Conservation (phyloP, 352 stramenopile species). For the Plasmopara viticola region DNA sequence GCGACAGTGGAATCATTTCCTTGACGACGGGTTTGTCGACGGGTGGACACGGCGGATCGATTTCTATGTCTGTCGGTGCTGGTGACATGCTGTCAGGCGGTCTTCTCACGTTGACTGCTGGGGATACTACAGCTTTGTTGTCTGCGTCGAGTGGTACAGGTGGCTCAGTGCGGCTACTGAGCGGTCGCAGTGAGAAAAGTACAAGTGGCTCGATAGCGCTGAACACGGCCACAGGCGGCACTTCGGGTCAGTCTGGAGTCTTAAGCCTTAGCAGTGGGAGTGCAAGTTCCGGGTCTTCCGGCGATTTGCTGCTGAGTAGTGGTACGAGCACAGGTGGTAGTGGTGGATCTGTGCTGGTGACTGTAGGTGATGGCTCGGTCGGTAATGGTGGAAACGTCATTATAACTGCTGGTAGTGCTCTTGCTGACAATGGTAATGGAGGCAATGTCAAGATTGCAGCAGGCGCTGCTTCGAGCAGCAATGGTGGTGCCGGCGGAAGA, state of each 20-base stretch:
- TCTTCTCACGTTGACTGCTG: slow-evolving; percentile 5
- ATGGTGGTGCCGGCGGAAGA: slow-evolving; percentile 29
- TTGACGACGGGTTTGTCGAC: slow-evolving; percentile 6
- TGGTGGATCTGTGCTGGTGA: slow-evolving; percentile 19
- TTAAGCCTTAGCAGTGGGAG: slow-evolving; percentile 4
- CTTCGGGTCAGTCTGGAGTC: slow-evolving; percentile 8
- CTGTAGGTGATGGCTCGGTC: slow-evolving; percentile 1
- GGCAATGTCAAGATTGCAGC: slow-evolving; percentile 5
- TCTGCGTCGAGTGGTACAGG: slow-evolving; percentile 2
- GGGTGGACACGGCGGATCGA: slow-evolving; percentile 10
- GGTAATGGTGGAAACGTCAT: slow-evolving; percentile 14
- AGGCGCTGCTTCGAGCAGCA: slow-evolving; percentile 6
- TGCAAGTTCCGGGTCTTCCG: slow-evolving; percentile 9
- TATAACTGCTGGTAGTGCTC: slow-evolving; percentile 9
- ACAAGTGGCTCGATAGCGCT: slow-evolving; percentile 20
- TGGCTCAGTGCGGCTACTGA: slow-evolving; percentile 14
- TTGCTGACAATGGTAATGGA: neutral
- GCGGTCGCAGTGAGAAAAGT: slow-evolving; percentile 18
- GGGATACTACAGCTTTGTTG: slow-evolving; percentile 10
- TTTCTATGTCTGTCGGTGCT: slow-evolving; percentile 9
- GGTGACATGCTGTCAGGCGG: slow-evolving; percentile 14
- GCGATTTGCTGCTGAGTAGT: slow-evolving; percentile 10
- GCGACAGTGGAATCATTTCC: slow-evolving; percentile 18
- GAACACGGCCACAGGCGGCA: slow-evolving; percentile 8
- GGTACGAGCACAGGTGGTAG: slow-evolving; percentile 16